phyloP scores from a whole-genome alignment of 208 protist genomes.

The Blastocrithidia nonstop region DNA sequence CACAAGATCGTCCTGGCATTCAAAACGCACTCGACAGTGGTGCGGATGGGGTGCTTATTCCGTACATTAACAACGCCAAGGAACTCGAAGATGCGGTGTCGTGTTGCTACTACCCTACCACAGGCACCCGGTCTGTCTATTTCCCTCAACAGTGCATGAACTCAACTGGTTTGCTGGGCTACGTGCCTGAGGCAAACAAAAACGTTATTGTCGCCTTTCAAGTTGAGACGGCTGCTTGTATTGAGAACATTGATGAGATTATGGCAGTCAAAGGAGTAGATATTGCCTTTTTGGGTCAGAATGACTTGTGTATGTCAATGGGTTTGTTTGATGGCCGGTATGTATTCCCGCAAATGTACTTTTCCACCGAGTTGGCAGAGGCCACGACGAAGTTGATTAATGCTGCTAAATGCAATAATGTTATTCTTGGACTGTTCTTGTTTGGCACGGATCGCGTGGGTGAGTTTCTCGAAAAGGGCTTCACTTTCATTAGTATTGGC shows the following conservation, averaged over 20 bases:
- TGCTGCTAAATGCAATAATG: constrained; percentile 43
- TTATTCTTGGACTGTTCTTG: constrained; percentile 60
- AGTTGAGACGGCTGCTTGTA: constrained; percentile 64
- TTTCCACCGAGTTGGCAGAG: constrained; percentile 42
- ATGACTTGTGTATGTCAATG: constrained; percentile 76
- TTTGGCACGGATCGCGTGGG: constrained; percentile 67
- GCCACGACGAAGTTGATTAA: constrained; percentile 53
- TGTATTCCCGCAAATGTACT: constrained; percentile 74
- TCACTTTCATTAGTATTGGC: constrained; percentile 71
- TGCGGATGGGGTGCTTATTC: constrained; percentile 66
- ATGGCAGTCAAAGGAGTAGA: constrained; percentile 65
- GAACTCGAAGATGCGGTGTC: constrained; percentile 57
- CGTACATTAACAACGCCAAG: constrained; percentile 62
- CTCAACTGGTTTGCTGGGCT: constrained; percentile 48
- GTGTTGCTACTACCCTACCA: constrained; percentile 68
- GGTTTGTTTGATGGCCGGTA: constrained; percentile 68
- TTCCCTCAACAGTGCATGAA: constrained; percentile 73
- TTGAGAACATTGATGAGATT: constrained; percentile 68
- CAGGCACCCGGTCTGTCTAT: constrained; percentile 61
- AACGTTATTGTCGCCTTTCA: constrained; percentile 67
- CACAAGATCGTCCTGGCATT: constrained; percentile 54
- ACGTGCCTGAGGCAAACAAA: constrained; percentile 59
- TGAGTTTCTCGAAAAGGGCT: constrained; percentile 68
- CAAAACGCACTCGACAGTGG: constrained; percentile 62
- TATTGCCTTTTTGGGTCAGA: constrained; percentile 70